Evolutionary conservation across 1,284 basidiomycete genomes (phyloP).

Genomic region (Malassezia sp.): DNA sequence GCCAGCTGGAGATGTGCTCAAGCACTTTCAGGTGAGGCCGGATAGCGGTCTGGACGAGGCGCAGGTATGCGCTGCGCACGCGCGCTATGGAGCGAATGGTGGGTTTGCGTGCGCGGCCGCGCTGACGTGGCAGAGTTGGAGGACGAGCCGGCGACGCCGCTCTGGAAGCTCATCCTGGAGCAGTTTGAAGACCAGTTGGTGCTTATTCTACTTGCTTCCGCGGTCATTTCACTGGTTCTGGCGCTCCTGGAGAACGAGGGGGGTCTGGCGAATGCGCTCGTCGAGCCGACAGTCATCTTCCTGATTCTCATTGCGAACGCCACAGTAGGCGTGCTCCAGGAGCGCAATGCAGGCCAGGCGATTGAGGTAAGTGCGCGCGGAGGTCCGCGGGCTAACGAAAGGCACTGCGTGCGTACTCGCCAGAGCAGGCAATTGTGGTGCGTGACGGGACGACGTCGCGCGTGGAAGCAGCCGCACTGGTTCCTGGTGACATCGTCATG

Average conservation of each 20-base stretch:
- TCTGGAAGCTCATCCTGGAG: conserved; percentile 86
- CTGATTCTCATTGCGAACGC: conserved; percentile 45
- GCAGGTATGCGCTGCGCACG: conserved; percentile 25
- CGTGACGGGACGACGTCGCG: conserved; percentile 26
- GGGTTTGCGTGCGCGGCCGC: background rate
- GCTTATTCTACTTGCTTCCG: conserved; percentile 41
- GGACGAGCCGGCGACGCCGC: conserved; percentile 74
- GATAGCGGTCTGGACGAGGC: conserved; percentile 27
- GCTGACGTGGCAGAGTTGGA: conserved; percentile 52
- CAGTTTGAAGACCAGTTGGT: conserved; percentile 61
- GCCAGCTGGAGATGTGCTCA: conserved; percentile 31
- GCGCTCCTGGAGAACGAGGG: conserved; percentile 39
- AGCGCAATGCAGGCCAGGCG: conserved; percentile 44
- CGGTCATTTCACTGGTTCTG: conserved; percentile 42
- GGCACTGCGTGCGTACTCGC: conserved; percentile 42
- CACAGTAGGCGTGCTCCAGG: conserved; percentile 44
- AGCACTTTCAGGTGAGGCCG: conserved; percentile 25
- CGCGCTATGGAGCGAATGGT: conserved; percentile 30
- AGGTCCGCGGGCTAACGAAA: too few species aligned
- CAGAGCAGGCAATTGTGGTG: conserved; percentile 35
- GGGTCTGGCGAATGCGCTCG: conserved; percentile 37
- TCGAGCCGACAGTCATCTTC: conserved; percentile 45
- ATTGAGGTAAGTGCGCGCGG: too few species aligned
- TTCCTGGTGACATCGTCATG: conserved; percentile 42
- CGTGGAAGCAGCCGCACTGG: conserved; percentile 32